Evolutionary conservation across 164 flowering plant genomes (phyloP).

Genomic region (Vitis cinerea): DNA sequence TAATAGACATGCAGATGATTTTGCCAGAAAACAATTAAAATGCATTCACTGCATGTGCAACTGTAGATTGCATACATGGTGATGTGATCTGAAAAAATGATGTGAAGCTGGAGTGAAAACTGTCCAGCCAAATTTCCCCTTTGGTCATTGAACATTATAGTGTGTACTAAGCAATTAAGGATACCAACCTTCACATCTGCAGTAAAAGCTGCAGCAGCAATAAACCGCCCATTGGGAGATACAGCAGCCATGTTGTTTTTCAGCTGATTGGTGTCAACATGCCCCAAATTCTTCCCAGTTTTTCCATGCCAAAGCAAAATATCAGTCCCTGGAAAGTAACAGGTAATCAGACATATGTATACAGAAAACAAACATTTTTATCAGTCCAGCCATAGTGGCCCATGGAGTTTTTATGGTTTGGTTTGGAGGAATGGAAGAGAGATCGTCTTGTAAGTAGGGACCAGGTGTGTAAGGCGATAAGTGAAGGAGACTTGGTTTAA

Average conservation of each 20-base stretch:
- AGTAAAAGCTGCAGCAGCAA: conserved; percentile 99
- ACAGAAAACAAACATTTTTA: background rate
- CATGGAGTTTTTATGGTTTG: too few species aligned
- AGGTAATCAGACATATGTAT: conserved; percentile 7
- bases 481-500: too few species aligned
- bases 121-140: background rate
- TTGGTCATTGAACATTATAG: background rate
- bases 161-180: background rate
- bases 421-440: too few species aligned
- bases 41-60: too few species aligned
- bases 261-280: conserved; percentile 92
- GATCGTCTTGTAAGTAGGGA: too few species aligned
- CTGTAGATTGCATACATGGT: background rate
- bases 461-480: too few species aligned
- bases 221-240: conserved; percentile 95
- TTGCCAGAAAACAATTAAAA: background rate
- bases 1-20: background rate
- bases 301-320: conserved; percentile 91
- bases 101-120: background rate
- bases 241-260: conserved; percentile 88
- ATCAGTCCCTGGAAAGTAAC: conserved; percentile 74
- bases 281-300: conserved; percentile 77
- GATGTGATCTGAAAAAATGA: background rate
- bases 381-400: too few species aligned
- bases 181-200: conserved; percentile 92